phyloP scores from a whole-genome alignment of 2,329 filamentous ascomycete genomes.

The Alternaria gansuensis region DNA sequence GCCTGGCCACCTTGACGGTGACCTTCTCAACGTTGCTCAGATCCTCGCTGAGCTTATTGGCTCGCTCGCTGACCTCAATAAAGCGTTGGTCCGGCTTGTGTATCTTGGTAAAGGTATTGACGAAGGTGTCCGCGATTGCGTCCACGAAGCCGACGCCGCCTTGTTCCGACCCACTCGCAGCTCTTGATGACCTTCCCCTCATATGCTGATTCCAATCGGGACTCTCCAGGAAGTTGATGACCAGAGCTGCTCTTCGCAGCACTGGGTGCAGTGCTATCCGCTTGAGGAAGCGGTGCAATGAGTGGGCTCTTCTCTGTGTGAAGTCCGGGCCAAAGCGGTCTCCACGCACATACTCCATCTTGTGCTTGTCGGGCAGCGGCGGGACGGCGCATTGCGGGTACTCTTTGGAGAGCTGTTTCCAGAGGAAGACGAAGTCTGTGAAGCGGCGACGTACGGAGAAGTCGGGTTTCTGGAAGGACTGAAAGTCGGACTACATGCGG shows the following conservation, averaged over 20 bases:
- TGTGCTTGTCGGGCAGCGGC: constrained; percentile 96
- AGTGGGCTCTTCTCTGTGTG: constrained; percentile 85
- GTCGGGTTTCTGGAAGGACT: constrained; percentile 84
- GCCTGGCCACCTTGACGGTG: constrained; percentile 86
- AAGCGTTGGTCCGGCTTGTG: constrained; percentile 96
- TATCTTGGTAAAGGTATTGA: constrained; percentile 96
- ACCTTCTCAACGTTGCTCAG: constrained; percentile 93
- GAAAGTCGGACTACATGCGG: constrained; percentile 80
- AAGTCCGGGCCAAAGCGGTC: constrained; percentile 96
- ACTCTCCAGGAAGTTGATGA: constrained; percentile 91
- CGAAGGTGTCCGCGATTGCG: constrained; percentile 92
- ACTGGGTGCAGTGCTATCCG: constrained; percentile 88
- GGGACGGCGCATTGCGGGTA: constrained; percentile 93
- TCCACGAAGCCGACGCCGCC: constrained; percentile 81
- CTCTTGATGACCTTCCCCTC: constrained; percentile 76
- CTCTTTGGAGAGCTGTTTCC: constrained; percentile 85
- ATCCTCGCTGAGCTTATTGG: constrained; percentile 91
- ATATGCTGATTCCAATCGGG: constrained; percentile 97
- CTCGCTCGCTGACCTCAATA: constrained; percentile 89
- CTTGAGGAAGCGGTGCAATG: constrained; percentile 87
- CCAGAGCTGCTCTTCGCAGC: constrained; percentile 80
- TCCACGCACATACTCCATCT: constrained; percentile 97
- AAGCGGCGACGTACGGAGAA: constrained; percentile 88
- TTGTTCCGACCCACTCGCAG: constrained; percentile 56
- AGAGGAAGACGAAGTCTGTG: constrained; percentile 97